phyloP scores from a whole-genome alignment of 371 early-diverging fungal genomes.

The Rhizomucor miehei region DNA sequence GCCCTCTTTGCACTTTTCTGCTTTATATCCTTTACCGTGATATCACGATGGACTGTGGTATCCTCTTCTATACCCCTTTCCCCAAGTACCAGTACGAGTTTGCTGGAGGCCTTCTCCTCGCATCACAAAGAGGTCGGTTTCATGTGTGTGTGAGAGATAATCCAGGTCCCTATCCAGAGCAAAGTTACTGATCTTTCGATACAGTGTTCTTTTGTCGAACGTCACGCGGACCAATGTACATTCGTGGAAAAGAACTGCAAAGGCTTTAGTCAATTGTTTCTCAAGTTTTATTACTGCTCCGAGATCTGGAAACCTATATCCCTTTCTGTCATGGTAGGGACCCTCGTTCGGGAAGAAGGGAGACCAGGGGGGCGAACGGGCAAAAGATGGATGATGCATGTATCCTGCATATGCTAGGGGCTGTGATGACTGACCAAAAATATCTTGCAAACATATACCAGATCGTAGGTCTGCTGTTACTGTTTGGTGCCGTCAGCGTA shows the following conservation, averaged over 20 bases:
- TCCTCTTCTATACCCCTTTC: neutral
- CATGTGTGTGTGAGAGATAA: no score
- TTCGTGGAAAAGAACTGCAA: slow-evolving; percentile 34
- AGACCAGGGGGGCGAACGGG: no score
- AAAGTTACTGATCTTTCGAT: neutral
- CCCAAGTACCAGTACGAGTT: no score
- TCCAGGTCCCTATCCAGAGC: neutral
- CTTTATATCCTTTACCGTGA: neutral
- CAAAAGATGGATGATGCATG: no score
- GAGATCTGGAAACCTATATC: slow-evolving; percentile 32
- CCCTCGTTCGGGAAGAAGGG: neutral
- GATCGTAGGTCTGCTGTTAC: slow-evolving; percentile 29
- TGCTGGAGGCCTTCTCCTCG: slow-evolving; percentile 8
- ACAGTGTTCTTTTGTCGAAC: slow-evolving; percentile 35
- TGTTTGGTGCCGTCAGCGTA: slow-evolving; percentile 64
- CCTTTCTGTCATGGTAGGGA: slow-evolving; percentile 28
- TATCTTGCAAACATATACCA: slow-evolving; percentile 4
- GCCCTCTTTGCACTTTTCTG: slow-evolving; percentile 4
- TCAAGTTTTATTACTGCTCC: slow-evolving; percentile 62
- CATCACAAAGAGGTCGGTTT: slow-evolving; percentile 14
- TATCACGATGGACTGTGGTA: slow-evolving; percentile 1
- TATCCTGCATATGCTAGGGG: no score
- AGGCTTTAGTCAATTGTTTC: slow-evolving; percentile 43
- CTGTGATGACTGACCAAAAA: neutral
- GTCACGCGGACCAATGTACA: slow-evolving; percentile 33